Evolutionary conservation across 208 protist species (phyloP).

Genomic region (Trypanosomatidae sp.): DNA sequence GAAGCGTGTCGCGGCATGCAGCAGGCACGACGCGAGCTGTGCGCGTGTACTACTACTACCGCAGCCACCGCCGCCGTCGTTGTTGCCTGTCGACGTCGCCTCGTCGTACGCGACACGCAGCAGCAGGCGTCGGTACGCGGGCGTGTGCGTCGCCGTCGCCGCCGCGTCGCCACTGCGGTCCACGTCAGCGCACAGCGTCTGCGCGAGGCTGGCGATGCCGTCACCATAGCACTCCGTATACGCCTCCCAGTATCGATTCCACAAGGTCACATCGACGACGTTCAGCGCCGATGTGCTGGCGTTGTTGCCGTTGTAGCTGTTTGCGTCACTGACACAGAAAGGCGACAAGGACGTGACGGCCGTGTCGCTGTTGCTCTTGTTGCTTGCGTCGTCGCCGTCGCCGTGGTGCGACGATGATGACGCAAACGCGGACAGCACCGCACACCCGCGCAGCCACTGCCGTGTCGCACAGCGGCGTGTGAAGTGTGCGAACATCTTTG

Average conservation of each 20-base stretch:
- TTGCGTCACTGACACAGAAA: too few species aligned
- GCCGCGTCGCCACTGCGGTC: too few species aligned
- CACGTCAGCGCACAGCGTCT: too few species aligned
- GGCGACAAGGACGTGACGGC: too few species aligned
- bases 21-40: background rate
- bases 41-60: background rate
- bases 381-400: too few species aligned
- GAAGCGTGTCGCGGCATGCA: conserved; percentile 14
- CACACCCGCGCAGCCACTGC: too few species aligned
- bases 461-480: too few species aligned
- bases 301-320: background rate
- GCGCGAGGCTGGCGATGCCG: conserved; percentile 6
- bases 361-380: too few species aligned
- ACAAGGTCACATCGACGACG: conserved; percentile 21
- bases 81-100: background rate
- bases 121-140: conserved; percentile 1
- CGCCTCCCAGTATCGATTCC: conserved; percentile 56
- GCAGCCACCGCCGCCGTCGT: background rate
- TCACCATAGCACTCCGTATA: conserved; percentile 10
- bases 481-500: too few species aligned
- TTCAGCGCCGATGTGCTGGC: background rate
- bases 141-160: too few species aligned
- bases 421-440: too few species aligned
- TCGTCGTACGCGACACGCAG: conserved; percentile 5
- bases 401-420: too few species aligned